Evolutionary conservation across 371 early-diverging fungal genomes (phyloP), one percentile per base, ranked within the genome.

Genomic region (Mortierella sp.): DNA sequence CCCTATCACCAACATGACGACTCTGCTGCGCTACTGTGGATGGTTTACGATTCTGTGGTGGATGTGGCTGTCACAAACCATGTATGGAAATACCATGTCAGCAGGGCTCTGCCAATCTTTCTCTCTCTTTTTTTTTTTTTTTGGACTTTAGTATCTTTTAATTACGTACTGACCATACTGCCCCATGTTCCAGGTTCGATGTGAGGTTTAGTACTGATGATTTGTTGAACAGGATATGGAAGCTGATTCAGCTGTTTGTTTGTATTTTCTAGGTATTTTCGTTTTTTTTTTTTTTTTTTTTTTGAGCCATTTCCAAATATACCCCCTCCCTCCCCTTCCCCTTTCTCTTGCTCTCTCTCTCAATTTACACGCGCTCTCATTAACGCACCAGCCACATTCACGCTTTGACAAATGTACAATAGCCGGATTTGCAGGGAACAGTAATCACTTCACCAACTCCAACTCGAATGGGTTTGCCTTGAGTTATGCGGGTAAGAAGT

Each of bases 21-120:
- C 74, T 1, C 53, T 87, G 28, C 80, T 81, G 9, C 74, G 74
- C 7, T 88, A 88, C 61, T 85, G 81, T 30, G 84, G 84, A 18
- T 87, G 88, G 88, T 87, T 88, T 66, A 84, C 85, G 1, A 85
- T 88, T 1, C 81, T 88, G 74, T 88, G 88, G 88, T 88, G 88
- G 88, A 85, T 86, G 57, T 88, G 88, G 86, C 84, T 86, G 46
- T 84, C 88, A 1, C 84, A 86, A 59, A 86, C 88, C 12, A 72
- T 88, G 75, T 86, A 70, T 55, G 70, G n/a, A 1, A 11, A 16
- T 15, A 9, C 28, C 52, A 25, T 21, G 18, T 26, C n/a, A 15
- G 48, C 25, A 50, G 44, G 37, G 19, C 19, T 26, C 21, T 21
- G 25, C 21, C 7, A 44, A 16, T 16, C 6, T 0, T 23, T 63